phyloP scores from a whole-genome alignment of 1,284 basidiomycete genomes.

The Athelia psychrophila region DNA sequence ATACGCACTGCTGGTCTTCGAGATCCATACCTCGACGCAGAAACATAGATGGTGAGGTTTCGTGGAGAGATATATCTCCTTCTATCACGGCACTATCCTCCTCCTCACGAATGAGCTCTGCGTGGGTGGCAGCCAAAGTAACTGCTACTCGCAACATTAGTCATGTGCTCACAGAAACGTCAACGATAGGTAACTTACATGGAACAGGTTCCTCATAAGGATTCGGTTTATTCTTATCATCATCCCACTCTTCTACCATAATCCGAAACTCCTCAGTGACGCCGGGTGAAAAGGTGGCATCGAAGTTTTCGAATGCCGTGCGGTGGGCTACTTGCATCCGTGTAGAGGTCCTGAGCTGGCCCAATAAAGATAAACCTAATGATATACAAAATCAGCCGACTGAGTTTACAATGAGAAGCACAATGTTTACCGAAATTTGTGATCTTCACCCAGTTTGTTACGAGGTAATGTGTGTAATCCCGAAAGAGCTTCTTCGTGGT shows the following conservation, averaged over 20 bases:
- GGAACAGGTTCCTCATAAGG: conserved; percentile 2
- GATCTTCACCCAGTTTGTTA: no score
- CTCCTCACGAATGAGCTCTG: conserved; percentile 19
- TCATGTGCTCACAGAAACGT: background rate
- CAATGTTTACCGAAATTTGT: no score
- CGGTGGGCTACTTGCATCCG: background rate
- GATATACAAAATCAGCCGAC: no score
- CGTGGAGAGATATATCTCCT: conserved; percentile 17
- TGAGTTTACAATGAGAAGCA: no score
- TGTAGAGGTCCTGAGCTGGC: background rate
- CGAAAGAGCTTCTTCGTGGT: no score
- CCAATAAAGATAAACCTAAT: no score
- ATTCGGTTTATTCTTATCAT: background rate
- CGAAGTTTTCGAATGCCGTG: background rate
- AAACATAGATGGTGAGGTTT: background rate
- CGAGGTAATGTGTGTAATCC: no score
- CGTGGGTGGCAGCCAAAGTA: conserved; percentile 11
- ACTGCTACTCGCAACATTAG: background rate
- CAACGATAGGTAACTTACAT: background rate
- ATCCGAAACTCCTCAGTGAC: background rate
- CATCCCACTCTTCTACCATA: background rate
- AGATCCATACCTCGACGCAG: background rate
- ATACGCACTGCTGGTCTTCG: conserved; percentile 24
- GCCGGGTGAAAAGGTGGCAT: background rate
- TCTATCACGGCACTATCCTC: conserved; percentile 20